Percentiles rank a stretch among this genome's conserved stretches.
phyloP scores from a whole-genome alignment of 2,329 filamentous ascomycete genomes.

The Alternaria burnsii region DNA sequence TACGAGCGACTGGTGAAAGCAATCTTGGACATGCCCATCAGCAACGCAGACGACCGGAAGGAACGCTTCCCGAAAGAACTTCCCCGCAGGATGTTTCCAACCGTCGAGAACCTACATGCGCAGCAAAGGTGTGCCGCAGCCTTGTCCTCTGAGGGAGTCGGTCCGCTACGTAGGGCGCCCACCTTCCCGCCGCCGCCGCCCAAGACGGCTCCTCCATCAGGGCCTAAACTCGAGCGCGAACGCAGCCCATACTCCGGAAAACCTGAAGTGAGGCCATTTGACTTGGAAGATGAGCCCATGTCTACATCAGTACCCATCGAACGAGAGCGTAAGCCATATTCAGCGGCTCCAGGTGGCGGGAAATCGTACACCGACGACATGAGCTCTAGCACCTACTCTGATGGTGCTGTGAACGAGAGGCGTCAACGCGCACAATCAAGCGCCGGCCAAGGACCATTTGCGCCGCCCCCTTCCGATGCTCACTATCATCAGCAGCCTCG shows the following conservation, averaged over 20 bases:
- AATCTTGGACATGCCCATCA: conserved; percentile 75
- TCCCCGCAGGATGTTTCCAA: conserved; percentile 75
- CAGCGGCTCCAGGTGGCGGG: conserved; percentile 65
- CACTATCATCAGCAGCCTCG: conserved; percentile 30
- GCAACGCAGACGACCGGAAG: conserved; percentile 67
- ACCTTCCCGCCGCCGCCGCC: conserved; percentile 49
- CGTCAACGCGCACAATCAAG: conserved; percentile 45
- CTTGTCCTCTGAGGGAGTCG: conserved; percentile 60
- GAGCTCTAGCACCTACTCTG: conserved; percentile 36
- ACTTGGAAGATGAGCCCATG: conserved; percentile 42
- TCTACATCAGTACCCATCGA: conserved; percentile 64
- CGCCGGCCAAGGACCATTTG: conserved; percentile 42
- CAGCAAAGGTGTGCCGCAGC: conserved; percentile 69
- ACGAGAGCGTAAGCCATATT: conserved; percentile 71
- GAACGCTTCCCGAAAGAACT: conserved; percentile 83
- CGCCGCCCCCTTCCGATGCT: conserved; percentile 29
- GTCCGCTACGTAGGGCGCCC: conserved; percentile 46
- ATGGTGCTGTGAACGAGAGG: conserved; percentile 32
- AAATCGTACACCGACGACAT: conserved; percentile 60
- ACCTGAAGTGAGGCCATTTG: conserved; percentile 41
- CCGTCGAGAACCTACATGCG: conserved; percentile 62
- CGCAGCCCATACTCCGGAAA: conserved; percentile 45
- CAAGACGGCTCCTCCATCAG: conserved; percentile 20
- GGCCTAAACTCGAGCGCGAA: conserved; percentile 45
- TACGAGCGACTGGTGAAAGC: conserved; percentile 73